Percentiles rank a stretch among this genome's conserved stretches.
Conservation (phyloP, 768 basidiomycete genomes). For the Panaeolus papilionaceus region DNA sequence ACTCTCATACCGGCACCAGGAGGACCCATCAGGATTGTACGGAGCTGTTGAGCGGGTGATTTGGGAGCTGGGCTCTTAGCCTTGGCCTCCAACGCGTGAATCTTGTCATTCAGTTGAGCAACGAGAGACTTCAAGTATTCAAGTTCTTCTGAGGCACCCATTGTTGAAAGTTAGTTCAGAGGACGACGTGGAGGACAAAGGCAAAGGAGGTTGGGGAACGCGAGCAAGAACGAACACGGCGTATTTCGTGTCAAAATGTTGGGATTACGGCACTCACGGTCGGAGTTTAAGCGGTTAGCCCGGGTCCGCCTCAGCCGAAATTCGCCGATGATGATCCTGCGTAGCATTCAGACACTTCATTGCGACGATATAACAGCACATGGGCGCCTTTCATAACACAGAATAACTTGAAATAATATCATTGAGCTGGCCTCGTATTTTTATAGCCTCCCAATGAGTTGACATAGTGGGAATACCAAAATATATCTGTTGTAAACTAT, state of each 20-base stretch:
- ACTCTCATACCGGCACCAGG: conserved; percentile 87
- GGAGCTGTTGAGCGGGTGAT: conserved; percentile 78
- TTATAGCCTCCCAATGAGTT: background rate
- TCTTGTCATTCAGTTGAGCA: conserved; percentile 89
- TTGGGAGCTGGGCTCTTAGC: conserved; percentile 54
- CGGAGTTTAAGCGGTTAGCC: conserved; percentile 37
- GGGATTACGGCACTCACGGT: conserved; percentile 26
- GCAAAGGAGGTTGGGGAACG: conserved; percentile 17
- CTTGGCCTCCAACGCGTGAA: conserved; percentile 75
- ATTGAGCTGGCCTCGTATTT: background rate
- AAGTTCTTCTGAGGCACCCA: conserved; percentile 80
- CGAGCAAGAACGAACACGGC: conserved; percentile 16
- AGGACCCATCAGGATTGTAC: conserved; percentile 94
- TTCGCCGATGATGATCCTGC: conserved; percentile 21
- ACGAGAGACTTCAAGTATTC: conserved; percentile 96
- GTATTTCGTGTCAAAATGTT: conserved; percentile 30
- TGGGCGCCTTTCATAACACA: no score
- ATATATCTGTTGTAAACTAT: background rate
- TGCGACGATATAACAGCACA: background rate
- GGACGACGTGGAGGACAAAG: conserved; percentile 22
- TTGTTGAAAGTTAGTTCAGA: conserved; percentile 36
- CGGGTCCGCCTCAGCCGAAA: conserved; percentile 25
- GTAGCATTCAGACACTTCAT: background rate
- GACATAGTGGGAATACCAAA: background rate
- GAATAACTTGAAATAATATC: no score